A percentile compares a stretch with the other conserved stretches of the same genome.
Conservation (phyloP, 768 basidiomycete species). For the Lactifluus piperatus region DNA sequence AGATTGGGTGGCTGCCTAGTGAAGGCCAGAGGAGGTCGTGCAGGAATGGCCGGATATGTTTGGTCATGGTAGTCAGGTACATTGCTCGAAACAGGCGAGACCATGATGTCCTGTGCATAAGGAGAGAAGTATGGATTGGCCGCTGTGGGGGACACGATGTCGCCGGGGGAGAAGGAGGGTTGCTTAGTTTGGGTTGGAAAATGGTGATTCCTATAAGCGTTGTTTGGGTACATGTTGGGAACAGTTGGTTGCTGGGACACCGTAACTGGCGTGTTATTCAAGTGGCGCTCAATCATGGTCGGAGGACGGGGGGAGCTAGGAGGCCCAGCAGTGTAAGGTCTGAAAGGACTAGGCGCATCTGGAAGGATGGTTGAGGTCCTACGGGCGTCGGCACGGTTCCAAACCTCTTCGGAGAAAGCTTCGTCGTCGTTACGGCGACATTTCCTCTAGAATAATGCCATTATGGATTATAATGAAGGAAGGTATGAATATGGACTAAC, state of each 20-base stretch:
- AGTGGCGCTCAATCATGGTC: constrained; percentile 51
- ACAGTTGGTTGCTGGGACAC: constrained; percentile 12
- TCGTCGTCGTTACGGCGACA: constrained; percentile 27
- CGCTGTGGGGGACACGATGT: constrained; percentile 24
- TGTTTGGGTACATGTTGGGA: constrained; percentile 15
- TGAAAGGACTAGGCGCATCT: constrained; percentile 27
- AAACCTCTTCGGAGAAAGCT: constrained; percentile 29
- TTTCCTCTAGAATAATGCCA: constrained; percentile 18
- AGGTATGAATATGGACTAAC: constrained; percentile 22
- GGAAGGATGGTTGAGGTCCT: constrained; percentile 55
- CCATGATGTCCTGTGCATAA: constrained; percentile 32
- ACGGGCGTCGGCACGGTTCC: constrained; percentile 50
- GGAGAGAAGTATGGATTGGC: constrained; percentile 33
- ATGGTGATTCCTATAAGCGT: constrained; percentile 4
- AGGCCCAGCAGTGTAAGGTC: constrained; percentile 29
- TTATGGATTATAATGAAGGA: background rate
- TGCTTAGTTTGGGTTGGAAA: constrained; percentile 25
- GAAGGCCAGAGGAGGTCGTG: constrained; percentile 8
- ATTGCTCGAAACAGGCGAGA: constrained; percentile 26
- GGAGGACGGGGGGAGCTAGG: constrained; percentile 49
- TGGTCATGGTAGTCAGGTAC: constrained; percentile 16
- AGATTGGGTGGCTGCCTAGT: constrained; percentile 15
- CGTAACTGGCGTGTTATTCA: constrained; percentile 24
- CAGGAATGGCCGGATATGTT: background rate
- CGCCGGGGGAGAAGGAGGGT: constrained; percentile 24